Base-by-base conservation (phyloP, 306 rosid species). In the Senna siamea region DNA sequence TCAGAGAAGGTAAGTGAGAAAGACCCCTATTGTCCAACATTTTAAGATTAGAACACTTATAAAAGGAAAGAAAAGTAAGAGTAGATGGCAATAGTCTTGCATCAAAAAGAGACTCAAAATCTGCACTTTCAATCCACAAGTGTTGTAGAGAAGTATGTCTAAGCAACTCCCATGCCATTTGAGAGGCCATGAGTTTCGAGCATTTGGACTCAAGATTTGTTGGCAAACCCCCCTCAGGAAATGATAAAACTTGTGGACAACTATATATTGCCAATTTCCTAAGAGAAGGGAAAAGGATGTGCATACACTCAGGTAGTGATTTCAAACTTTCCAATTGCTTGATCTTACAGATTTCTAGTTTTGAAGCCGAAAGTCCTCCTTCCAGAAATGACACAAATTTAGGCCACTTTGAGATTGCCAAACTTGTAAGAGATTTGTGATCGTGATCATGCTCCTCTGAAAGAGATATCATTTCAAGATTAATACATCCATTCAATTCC, bases 301-400 rank as follows among this genome's bases (percentile, higher is more conserved):
- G n/a, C n/a, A n/a, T n/a, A n/a, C n/a, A n/a, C 9, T 32, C 12
- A 14, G 43, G 65, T 26, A 54, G 18, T 37, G 65, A 20, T 30
- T 43, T 48, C 34, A 23, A 67, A 30, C 34, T 67, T 7, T 47
- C 41, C 43, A 48, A 15, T 0, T n/a, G 0, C 0, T 0, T 0
- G 10, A 72, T 2, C 0, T 23, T 7, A 41, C 4, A 9, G 6
- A 0, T 0, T 30, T 8, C 6, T 5, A 72, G 56, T 10, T 17
- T 58, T 0, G 34, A 5, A 9, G 69, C 69, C 6, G 0, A 41
- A 0, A 56, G 7, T 57, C 56, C 76, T 58, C 22, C 57, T 5
- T 11, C 9, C 0, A 54, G 77, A 72, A 72, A 59, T 9, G 58
- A 58, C 26, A 30, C 56, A 58, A 72, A 72, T n/a, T 59, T 43